phyloP scores from a whole-genome alignment of 83 land plant genomes.

The Picea abies region DNA sequence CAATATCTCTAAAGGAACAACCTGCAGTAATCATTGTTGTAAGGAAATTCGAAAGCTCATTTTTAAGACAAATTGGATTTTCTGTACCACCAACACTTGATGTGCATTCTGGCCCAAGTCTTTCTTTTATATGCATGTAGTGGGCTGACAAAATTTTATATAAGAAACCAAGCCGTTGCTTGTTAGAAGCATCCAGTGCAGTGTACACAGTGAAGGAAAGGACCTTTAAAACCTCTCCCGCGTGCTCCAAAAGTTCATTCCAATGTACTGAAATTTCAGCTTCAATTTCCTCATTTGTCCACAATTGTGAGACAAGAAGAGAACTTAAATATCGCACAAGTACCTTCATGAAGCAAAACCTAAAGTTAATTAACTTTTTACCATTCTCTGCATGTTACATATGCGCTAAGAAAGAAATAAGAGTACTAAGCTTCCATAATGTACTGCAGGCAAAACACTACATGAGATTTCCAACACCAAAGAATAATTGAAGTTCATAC shows the following conservation, averaged over 20 bases:
- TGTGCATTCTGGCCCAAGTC: conserved; percentile 17
- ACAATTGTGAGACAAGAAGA: conserved; percentile 54
- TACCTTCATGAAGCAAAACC: conserved; percentile 37
- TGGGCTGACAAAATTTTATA: conserved; percentile 52
- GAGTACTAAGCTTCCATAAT: no score
- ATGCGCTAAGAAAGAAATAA: no score
- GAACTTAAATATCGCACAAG: conserved; percentile 39
- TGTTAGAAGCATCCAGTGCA: conserved; percentile 49
- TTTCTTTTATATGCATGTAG: conserved; percentile 35
- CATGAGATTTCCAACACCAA: no score
- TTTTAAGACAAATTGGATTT: background rate
- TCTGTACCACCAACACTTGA: conserved; percentile 28
- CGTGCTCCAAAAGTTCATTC: conserved; percentile 40
- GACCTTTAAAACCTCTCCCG: conserved; percentile 30
- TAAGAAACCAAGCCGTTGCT: conserved; percentile 49
- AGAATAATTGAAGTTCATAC: no score
- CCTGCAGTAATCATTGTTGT: conserved; percentile 57
- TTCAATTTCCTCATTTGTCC: conserved; percentile 62
- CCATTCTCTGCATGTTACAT: background rate
- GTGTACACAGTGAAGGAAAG: conserved; percentile 43
- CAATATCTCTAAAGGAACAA: conserved; percentile 45
- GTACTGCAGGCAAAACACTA: no score
- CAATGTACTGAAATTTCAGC: conserved; percentile 44
- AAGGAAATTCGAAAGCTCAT: conserved; percentile 37
- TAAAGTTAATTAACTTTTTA: background rate